phyloP scores from a whole-genome alignment of 2,329 filamentous ascomycete genomes.

The Malbranchea zuffiana region DNA sequence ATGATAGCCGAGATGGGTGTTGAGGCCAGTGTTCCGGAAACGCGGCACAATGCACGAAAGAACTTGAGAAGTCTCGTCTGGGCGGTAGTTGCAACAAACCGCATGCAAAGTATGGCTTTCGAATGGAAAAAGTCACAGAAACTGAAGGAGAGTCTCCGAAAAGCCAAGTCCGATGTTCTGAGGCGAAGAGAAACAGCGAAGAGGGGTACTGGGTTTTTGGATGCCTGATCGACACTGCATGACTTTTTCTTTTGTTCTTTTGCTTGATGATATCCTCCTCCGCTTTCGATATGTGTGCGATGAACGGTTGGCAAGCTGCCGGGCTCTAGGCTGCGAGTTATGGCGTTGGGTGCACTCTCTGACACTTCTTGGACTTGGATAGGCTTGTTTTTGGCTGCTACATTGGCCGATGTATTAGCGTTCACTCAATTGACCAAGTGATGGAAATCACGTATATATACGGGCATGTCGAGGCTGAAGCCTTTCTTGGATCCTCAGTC shows the following conservation, averaged over 20 bases:
- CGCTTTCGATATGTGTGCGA: conserved; percentile 12
- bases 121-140: conserved; percentile 37
- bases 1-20: conserved; percentile 77
- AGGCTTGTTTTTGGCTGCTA: no score
- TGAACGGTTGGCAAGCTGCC: not conserved
- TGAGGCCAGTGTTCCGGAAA: conserved; percentile 29
- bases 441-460: no score
- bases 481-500: no score
- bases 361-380: no score
- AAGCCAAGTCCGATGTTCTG: conserved; percentile 32
- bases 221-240: not conserved
- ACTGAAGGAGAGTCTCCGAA: conserved; percentile 35
- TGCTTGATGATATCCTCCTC: conserved; percentile 17
- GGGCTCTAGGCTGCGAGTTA: no score
- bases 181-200: conserved; percentile 26
- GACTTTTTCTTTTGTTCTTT: conserved; percentile 7
- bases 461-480: no score
- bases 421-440: no score
- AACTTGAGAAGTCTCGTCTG: conserved; percentile 35
- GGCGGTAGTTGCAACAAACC: conserved; percentile 34
- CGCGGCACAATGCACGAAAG: conserved; percentile 25
- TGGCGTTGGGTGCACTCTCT: no score
- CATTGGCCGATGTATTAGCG: no score
- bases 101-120: conserved; percentile 36
- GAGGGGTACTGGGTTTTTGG: conserved; percentile 2